Evolutionary conservation across 75 land plant genomes (phyloP).

Genomic region (Pinus taeda): DNA sequence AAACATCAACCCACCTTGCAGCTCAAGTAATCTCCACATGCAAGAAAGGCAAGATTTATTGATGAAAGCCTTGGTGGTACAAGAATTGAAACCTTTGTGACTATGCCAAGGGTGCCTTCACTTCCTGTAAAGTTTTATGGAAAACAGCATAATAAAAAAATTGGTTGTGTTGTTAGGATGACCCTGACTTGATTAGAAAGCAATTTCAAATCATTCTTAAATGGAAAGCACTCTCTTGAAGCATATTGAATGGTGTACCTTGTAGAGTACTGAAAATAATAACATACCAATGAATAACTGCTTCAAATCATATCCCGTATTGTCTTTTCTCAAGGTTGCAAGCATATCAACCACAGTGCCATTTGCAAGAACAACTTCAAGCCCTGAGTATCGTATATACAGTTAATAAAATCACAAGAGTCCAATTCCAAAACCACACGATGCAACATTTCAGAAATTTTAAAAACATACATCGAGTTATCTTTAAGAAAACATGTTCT

Average conservation of each 20-base stretch:
- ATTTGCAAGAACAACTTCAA: constrained; percentile 92
- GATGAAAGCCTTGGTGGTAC: constrained; percentile 78
- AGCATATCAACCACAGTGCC: constrained; percentile 90
- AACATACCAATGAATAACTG: constrained; percentile 86
- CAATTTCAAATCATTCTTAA: background rate
- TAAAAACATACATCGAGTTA: too few relatives aligned
- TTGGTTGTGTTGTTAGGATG: background rate
- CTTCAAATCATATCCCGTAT: constrained; percentile 98
- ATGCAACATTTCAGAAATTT: too few relatives aligned
- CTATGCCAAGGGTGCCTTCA: constrained; percentile 91
- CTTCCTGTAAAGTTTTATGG: constrained; percentile 50
- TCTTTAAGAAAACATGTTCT: too few relatives aligned
- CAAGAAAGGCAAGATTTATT: constrained; percentile 88
- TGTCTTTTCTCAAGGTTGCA: constrained; percentile 89
- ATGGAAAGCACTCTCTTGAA: background rate
- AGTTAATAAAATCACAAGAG: too few relatives aligned
- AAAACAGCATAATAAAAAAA: background rate
- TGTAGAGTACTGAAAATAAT: background rate
- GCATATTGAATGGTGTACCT: background rate
- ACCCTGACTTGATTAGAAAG: background rate
- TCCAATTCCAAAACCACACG: too few relatives aligned
- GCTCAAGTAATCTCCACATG: constrained; percentile 66
- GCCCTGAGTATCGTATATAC: constrained; percentile 37
- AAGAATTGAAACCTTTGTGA: constrained; percentile 89
- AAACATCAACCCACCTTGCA: constrained; percentile 42